Percentiles rank a stretch among this genome's conserved stretches.
Evolutionary conservation across 305 asterid genomes (phyloP).

Genomic region (Solanum chacoense): DNA sequence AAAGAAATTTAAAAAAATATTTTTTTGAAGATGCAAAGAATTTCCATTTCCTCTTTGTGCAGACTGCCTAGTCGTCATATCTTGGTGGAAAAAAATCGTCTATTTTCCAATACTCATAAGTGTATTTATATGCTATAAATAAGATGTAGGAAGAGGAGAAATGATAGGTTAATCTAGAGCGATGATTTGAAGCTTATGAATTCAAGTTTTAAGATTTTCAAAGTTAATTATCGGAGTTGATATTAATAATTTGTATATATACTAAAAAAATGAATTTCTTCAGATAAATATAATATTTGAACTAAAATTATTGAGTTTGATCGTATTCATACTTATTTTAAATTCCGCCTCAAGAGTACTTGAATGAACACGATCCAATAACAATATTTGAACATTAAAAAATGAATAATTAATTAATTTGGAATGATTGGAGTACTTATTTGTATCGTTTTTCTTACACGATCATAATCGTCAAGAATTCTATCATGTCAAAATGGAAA

Average conservation of each 20-base stretch:
- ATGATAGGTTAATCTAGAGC: background rate
- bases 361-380: background rate
- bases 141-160: background rate
- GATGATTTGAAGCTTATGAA: background rate
- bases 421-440: background rate
- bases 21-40: no score
- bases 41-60: background rate
- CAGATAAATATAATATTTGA: background rate
- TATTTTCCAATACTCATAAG: background rate
- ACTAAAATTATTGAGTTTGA: background rate
- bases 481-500: background rate
- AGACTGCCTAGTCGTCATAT: background rate
- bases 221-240: background rate
- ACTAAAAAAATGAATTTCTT: no score
- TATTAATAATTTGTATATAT: no score
- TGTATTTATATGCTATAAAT: background rate
- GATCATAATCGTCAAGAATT: background rate
- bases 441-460: background rate
- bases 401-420: background rate
- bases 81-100: background rate
- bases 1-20: no score
- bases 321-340: background rate
- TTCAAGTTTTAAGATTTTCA: no score
- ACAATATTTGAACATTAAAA: background rate
- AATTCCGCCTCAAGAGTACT: background rate